Base-by-base conservation (phyloP, 1,284 basidiomycete species). In the Mycosarcoma maydis region DNA sequence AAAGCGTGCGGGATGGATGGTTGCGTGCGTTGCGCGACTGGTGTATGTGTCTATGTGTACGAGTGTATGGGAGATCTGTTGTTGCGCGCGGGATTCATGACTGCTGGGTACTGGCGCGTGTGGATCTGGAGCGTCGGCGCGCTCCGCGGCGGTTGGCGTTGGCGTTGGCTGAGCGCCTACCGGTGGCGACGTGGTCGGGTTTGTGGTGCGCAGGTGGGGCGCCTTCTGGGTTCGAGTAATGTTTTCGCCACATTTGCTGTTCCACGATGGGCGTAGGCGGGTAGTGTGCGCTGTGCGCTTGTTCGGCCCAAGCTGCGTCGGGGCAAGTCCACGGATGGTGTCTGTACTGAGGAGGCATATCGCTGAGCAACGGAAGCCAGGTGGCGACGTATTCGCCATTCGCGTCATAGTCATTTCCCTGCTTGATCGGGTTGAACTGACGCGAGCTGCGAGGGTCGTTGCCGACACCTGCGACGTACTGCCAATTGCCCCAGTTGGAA, bases 121-220 rank as follows among this genome's bases (percentile, higher is more conserved):
- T n/a, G n/a, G n/a, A n/a, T n/a, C n/a, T n/a, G n/a, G n/a, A n/a
- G n/a, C 61, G 43, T 30, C 67, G 39, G 48, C 89, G 62, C 85
- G 83, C 72, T 85, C 88, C 62, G 69, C 58, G 27, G 73, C 83
- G 41, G 23, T 27, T 27, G 6, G 32, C 43, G 6, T 23, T 39
- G 32, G 44, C 75, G 17, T 85, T 84, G 6, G 85, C 84, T 2
- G 81, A 73, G n/a, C 78, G 78, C 8, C 56, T 19, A 13, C 22
- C 23, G n/a, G n/a, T n/a, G n/a, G n/a, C n/a, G n/a, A n/a, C n/a
- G n/a, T n/a, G n/a, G n/a, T n/a, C n/a, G n/a, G n/a, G n/a, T n/a
- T n/a, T n/a, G n/a, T n/a, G n/a, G n/a, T n/a, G n/a, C n/a, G n/a
- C n/a, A n/a, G n/a, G n/a, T n/a, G n/a, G 49, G 6, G 40, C 50